These are phyloP conservation scores for Dipteronia dyeriana DNA, from an alignment of 345 rosid species.

Conservation along the genomic window DNA sequence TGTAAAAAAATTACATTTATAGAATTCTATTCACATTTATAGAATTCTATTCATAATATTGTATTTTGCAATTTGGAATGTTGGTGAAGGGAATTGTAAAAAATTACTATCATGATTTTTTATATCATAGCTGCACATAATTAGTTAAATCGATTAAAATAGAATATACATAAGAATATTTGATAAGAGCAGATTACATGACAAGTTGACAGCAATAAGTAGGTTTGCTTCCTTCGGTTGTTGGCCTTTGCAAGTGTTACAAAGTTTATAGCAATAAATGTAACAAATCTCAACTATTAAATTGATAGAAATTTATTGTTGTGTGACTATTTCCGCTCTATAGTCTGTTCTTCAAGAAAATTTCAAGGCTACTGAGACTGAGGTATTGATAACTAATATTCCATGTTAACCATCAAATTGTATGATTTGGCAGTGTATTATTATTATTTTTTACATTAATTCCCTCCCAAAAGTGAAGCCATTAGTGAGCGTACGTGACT, in stretches of 20 bases:
- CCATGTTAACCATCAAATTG: neutral
- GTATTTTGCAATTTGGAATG: neutral
- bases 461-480: no score
- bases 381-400: conserved; percentile 41
- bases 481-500: no score
- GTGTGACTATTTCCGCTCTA: conserved; percentile 70
- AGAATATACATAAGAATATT: neutral
- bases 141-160: neutral
- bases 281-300: no score
- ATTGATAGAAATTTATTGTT: neutral
- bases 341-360: conserved; percentile 91
- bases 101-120: neutral
- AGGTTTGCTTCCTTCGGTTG: neutral
- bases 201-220: no score
- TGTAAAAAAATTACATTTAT: neutral
- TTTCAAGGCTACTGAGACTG: conserved; percentile 91
- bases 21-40: neutral
- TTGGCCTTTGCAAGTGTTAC: neutral
- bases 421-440: no score
- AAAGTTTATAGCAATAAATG: neutral
- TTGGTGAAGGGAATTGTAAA: neutral
- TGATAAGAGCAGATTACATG: neutral
- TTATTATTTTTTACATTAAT: no score
- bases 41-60: neutral
- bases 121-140: neutral